A percentile compares a stretch with the other conserved stretches of the same genome.
These are phyloP conservation scores for Vigna trinervia DNA, from an alignment of 306 rosid species.

Conservation along the genomic window DNA sequence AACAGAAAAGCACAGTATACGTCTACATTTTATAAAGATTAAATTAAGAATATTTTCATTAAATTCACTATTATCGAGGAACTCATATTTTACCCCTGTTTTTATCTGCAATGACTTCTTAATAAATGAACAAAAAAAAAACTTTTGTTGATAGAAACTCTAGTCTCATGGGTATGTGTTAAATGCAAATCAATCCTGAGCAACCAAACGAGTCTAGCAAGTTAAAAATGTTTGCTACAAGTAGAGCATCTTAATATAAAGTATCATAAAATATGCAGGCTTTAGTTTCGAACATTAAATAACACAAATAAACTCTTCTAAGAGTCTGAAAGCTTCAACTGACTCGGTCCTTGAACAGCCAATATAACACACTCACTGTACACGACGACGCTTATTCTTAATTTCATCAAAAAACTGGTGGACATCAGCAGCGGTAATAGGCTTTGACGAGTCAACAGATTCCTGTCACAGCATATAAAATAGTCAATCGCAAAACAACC, in stretches of 20 bases:
- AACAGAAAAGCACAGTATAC: no score
- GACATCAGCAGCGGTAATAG: constrained; percentile 84
- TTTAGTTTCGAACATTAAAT: constrained; percentile 36
- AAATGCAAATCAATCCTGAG: constrained; percentile 26
- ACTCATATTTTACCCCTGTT: no score
- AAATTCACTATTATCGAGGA: no score
- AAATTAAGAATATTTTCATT: no score
- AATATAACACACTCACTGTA: constrained; percentile 56
- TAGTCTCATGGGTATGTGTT: background rate
- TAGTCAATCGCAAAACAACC: constrained; percentile 28
- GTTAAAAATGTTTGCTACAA: constrained; percentile 28
- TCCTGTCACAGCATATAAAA: constrained; percentile 62
- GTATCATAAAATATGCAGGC: constrained; percentile 45
- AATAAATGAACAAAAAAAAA: background rate
- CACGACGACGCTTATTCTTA: constrained; percentile 89
- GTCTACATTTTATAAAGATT: no score
- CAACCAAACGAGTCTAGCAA: constrained; percentile 23
- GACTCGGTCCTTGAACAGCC: constrained; percentile 27
- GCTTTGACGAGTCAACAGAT: constrained; percentile 84
- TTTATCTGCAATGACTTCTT: background rate
- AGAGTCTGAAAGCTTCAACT: constrained; percentile 40
- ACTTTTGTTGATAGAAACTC: background rate
- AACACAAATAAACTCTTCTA: constrained; percentile 37
- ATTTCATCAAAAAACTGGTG: constrained; percentile 87
- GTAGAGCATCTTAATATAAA: constrained; percentile 35